Conservation (phyloP, 1,284 basidiomycete genomes). For the Hemileia vastatrix region DNA sequence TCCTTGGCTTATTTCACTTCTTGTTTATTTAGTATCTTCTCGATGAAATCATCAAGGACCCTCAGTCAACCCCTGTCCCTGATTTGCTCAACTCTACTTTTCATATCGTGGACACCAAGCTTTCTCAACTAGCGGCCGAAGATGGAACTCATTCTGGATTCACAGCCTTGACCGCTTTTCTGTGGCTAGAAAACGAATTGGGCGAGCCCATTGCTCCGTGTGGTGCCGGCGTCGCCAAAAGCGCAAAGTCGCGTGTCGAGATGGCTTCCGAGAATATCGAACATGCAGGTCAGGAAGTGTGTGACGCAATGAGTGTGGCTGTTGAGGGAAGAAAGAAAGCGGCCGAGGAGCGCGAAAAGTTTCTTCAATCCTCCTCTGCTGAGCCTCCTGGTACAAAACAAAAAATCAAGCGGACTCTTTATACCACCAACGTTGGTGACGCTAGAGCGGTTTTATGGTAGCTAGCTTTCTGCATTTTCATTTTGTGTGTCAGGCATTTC, state of each 20-base stretch:
- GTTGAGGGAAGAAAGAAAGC: constrained; percentile 27
- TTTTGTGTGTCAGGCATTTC: background rate
- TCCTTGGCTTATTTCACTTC: constrained; percentile 2
- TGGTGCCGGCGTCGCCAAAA: constrained; percentile 23
- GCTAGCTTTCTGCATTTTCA: constrained; percentile 14
- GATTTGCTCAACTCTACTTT: constrained; percentile 88
- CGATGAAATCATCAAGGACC: constrained; percentile 46
- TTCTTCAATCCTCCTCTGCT: constrained; percentile 10
- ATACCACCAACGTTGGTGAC: constrained; percentile 93
- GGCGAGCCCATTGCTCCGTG: constrained; percentile 42
- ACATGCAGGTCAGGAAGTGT: constrained; percentile 5
- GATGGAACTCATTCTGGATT: constrained; percentile 93
- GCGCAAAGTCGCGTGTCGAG: constrained; percentile 11
- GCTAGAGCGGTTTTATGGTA: constrained; percentile 73
- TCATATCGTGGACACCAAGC: constrained; percentile 72
- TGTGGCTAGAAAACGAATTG: constrained; percentile 72
- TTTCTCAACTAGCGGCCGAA: constrained; percentile 71
- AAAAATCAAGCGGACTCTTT: constrained; percentile 65
- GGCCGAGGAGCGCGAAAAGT: constrained; percentile 30
- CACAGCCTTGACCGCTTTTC: constrained; percentile 92
- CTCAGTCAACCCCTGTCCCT: constrained; percentile 57
- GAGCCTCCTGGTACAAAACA: no score
- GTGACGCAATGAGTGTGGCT: constrained; percentile 10
- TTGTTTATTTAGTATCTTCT: constrained; percentile 51
- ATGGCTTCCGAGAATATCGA: no score